Evolutionary conservation across 1,284 basidiomycete species (phyloP), one percentile per base, ranked within the genome.

Genomic region (Fistulinella staudtii): DNA sequence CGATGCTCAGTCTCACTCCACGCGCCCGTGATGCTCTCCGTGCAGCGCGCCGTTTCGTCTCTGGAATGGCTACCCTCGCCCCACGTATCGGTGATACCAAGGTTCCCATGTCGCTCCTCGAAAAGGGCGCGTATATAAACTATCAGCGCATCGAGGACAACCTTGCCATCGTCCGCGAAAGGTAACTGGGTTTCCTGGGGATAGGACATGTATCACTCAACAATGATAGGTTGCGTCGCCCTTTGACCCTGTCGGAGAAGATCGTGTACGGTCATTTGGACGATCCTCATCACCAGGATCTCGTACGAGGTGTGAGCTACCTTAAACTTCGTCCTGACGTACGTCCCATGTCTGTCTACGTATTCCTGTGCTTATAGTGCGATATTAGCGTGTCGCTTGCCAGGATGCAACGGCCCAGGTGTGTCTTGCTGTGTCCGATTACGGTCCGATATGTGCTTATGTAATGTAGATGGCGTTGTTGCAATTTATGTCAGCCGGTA

Each of bases 401-500:
- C 96, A 99, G 77, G 96, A 99, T 81, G 93, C 93, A 53, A 96
- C 93, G 43, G 93, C 93, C 45, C 89, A 92, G 74, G 77, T 79
- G 45, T 39, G 58, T 30, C 18, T 35, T 13, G 31, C 50, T 44
- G 31, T 35, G 3, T 21, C 52, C 53, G 54, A 49, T 57, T 50
- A 55, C 47, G 28, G 25, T 44, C 35, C 34, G 44, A 35, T 45
- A 27, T 20, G 43, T n/a, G 59, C 52, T 73, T 60, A 74, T 58
- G 53, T 67, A 57, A 67, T 53, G 0, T 43, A 98, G 87, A 99
- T 99, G 96, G 96, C 96, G 30, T 82, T 99, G 51, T 82, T 99
- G 57, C 95, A 99, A 77, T 99, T 99, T 82, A 99, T 99, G 96
- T 97, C 95, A 39, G 94, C 96, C 21, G 95, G 95, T 58, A 93